Evolutionary conservation across 1,284 basidiomycete species (phyloP), one percentile per base, ranked within the genome.

Genomic region (Apiotrichum montevideense): DNA sequence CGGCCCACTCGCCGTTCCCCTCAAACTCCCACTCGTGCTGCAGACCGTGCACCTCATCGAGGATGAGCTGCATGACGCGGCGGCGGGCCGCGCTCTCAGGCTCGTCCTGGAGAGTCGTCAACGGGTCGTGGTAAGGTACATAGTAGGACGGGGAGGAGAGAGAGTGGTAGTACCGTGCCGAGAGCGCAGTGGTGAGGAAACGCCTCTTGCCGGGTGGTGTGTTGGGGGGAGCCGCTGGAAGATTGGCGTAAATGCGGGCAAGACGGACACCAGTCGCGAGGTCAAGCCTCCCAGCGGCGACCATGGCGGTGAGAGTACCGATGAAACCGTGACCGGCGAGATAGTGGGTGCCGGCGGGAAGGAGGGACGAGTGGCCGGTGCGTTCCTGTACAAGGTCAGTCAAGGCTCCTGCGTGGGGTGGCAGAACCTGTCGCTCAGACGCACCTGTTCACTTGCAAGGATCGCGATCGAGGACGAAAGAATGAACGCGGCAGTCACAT

Each of bases 321-420:
- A 77, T 69, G 57, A 75, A 75, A 2, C 75, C 75, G 54, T 77
- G 74, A 11, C 75, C 75, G 5, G 70, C 71, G 33, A 77, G 69
- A 58, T 74, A 71, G 4, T 65, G 65, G 9, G 70, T 74, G 5
- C 67, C 69, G 10, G 57, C 46, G 11, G 75, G 75, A 9, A 77
- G 55, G 11, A 74, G 57, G 4, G 65, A 63, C 6, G 59, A 37
- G 11, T 63, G 58, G n/a, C 63, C 64, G 8, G 66, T 50, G 46
- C 65, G 63, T 51, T 74, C 72, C 67, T 72, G 52, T 8, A 49
- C 15, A 10, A 35, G 33, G 47, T 49, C 15, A 49, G 21, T 21
- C 21, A 21, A 21, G 21, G 21, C 21, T 21, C 21, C 21, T 21
- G 21, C 21, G 21, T 21, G 21, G 21, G 21, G 21, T 21, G 21